A percentile compares a stretch with the other conserved stretches of the same genome.
Conservation (phyloP, 2,329 filamentous ascomycete species). For the Colletotrichum melonis region DNA sequence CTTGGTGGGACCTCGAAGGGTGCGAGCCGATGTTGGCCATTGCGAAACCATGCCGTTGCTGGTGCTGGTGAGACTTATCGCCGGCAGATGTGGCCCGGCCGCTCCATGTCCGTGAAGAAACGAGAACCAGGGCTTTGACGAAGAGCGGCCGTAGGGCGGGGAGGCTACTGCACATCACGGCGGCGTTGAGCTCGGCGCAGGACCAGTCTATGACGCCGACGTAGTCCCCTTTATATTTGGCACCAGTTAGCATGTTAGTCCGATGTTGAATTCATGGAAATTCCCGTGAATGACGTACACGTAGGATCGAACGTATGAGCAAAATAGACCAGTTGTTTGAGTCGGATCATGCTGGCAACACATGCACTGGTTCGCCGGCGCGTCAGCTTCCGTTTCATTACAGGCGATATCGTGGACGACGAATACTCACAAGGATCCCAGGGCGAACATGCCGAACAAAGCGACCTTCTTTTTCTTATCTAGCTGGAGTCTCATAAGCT, state of each 20-base stretch:
- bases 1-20: too few species aligned
- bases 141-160: conserved; percentile 41
- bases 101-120: too few species aligned
- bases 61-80: too few species aligned
- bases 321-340: conserved; percentile 33
- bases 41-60: too few species aligned
- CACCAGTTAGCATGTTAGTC: background rate
- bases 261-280: too few species aligned
- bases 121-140: too few species aligned
- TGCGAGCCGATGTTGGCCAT: too few species aligned
- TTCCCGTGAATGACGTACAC: conserved; percentile 1
- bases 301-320: conserved; percentile 22
- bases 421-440: conserved; percentile 35
- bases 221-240: conserved; percentile 40
- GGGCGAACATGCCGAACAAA: conserved; percentile 24
- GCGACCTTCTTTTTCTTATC: conserved; percentile 23
- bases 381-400: too few species aligned
- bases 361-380: too few species aligned
- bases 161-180: conserved; percentile 56
- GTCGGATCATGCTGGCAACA: conserved; percentile 36
- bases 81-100: too few species aligned
- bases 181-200: conserved; percentile 46
- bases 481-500: conserved; percentile 29
- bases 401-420: too few species aligned
- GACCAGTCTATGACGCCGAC: conserved; percentile 46